These are phyloP conservation scores for Phytopythium oedochilum DNA, from an alignment of 352 stramenopile species.

Conservation along the genomic window DNA sequence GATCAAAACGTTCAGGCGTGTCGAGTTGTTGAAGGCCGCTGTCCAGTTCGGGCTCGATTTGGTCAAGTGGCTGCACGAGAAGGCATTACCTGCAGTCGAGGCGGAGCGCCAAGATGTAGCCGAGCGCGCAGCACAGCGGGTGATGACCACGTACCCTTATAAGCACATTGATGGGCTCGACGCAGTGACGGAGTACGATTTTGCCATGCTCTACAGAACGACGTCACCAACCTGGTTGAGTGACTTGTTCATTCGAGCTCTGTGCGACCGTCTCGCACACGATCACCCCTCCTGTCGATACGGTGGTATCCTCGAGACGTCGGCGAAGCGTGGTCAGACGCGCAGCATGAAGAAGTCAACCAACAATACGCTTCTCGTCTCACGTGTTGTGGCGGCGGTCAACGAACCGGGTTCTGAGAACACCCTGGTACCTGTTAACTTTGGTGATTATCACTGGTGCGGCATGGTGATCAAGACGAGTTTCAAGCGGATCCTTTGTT, in stretches of 20 bases:
- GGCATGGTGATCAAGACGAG: slow-evolving; percentile 1
- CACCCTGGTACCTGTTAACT: slow-evolving; percentile 4
- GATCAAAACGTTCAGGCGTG: slow-evolving; percentile 4
- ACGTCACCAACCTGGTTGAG: background rate
- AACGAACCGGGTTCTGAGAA: background rate
- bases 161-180: background rate
- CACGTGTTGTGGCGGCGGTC: background rate
- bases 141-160: background rate
- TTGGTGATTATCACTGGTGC: slow-evolving; percentile 8
- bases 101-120: background rate
- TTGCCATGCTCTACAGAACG: slow-evolving; percentile 2
- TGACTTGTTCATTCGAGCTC: background rate
- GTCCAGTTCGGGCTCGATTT: background rate
- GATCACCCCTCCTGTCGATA: background rate
- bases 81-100: slow-evolving; percentile 1
- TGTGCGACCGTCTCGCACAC: background rate
- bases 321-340: no score
- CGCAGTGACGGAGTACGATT: background rate
- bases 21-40: background rate
- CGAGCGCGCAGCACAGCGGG: background rate
- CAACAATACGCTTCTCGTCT: background rate
- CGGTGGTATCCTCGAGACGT: background rate
- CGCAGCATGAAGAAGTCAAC: no score
- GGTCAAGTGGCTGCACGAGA: slow-evolving; percentile 6
- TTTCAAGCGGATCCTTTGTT: slow-evolving; percentile 4